These are phyloP conservation scores for Fragaria ananassa DNA, from an alignment of 306 rosid genomes.

Conservation along the genomic window DNA sequence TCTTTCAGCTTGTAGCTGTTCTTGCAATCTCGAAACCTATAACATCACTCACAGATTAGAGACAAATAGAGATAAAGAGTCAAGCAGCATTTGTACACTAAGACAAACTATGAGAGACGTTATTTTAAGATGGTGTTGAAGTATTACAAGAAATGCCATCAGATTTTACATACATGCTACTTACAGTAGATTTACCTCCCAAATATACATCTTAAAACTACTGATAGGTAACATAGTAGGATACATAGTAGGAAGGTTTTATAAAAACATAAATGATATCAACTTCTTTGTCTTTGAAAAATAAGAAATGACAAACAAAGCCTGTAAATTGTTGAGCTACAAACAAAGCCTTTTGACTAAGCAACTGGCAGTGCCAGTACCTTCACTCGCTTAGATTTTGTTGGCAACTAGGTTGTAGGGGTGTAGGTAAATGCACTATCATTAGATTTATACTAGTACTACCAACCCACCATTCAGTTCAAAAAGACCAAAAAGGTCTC, in stretches of 20 bases:
- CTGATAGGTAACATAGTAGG: not conserved
- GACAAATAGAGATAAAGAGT: not conserved
- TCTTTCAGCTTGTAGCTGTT: slow-evolving; percentile 99
- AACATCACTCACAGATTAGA: slow-evolving; percentile 31
- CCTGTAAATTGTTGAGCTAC: not conserved
- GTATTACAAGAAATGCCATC: not conserved
- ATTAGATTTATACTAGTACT: not conserved
- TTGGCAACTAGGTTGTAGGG: not conserved
- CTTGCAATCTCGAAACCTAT: slow-evolving; percentile 98
- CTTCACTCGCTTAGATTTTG: not conserved
- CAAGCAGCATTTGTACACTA: not conserved
- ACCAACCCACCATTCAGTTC: not conserved
- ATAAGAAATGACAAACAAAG: slow-evolving; percentile 2
- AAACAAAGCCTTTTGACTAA: not conserved
- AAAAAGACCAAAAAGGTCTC: not conserved
- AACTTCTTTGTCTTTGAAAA: not conserved
- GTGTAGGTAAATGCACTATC: not conserved
- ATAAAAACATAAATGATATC: not conserved
- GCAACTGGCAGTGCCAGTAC: slow-evolving; percentile 5
- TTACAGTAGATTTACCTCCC: slow-evolving; percentile 1
- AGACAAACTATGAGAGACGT: not conserved
- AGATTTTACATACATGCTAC: not conserved
- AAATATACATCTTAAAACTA: not conserved
- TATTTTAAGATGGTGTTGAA: not conserved
- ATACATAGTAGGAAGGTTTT: not conserved